Evolutionary conservation across 2,329 filamentous ascomycete genomes (phyloP).

Genomic region (Tolypocladium ophioglossoides): DNA sequence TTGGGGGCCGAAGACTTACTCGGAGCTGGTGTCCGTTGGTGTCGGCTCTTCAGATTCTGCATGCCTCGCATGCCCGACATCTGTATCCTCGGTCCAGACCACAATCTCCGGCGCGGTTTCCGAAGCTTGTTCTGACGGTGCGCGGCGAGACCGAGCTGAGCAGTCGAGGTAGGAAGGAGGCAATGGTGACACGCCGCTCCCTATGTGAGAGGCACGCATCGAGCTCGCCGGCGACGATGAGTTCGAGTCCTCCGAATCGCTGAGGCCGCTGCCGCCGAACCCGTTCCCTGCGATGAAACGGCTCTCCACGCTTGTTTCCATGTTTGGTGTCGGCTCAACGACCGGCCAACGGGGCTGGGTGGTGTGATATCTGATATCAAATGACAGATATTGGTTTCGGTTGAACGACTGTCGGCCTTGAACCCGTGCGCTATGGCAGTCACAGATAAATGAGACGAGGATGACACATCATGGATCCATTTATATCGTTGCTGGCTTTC

Average conservation of each 20-base stretch:
- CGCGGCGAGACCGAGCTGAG: conserved; percentile 15
- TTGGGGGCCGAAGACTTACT: conserved; percentile 14
- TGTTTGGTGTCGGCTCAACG: neutral
- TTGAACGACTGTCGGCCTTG: neutral
- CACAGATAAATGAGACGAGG: conserved; percentile 14
- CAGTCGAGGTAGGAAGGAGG: conserved; percentile 6
- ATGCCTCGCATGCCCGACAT: conserved; percentile 11
- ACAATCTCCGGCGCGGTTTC: conserved; percentile 32
- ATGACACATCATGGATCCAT: conserved; percentile 12
- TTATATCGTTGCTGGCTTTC: neutral
- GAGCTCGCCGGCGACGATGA: conserved; percentile 1
- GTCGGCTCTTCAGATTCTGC: conserved; percentile 13
- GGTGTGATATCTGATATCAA: neutral
- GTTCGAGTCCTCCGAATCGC: conserved; percentile 7
- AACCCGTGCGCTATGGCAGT: conserved; percentile 6
- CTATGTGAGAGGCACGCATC: neutral
- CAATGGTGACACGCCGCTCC: neutral
- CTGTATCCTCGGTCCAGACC: conserved; percentile 33
- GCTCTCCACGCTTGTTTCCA: neutral
- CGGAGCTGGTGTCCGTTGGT: conserved; percentile 10
- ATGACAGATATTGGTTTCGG: neutral
- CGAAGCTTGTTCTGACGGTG: conserved; percentile 19
- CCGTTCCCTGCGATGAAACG: too few relatives aligned
- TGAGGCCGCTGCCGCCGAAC: neutral
- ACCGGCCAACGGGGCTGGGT: neutral